Percentiles rank a stretch among this genome's conserved stretches.
Conservation (phyloP, 805 yeast species). For the Starmerella lactis-condensi region DNA sequence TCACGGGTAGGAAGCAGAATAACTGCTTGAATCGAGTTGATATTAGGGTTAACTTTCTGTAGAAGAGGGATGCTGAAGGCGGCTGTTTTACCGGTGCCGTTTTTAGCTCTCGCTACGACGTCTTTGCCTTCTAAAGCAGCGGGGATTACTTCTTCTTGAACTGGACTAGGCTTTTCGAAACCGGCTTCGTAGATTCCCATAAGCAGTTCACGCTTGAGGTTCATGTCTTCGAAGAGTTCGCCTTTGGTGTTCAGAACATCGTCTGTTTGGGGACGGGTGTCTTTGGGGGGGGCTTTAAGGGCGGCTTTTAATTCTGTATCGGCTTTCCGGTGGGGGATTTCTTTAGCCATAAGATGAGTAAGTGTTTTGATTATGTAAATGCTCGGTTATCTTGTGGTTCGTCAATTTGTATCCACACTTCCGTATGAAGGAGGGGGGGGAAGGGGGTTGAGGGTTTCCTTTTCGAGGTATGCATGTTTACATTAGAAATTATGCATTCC, state of each 20-base stretch:
- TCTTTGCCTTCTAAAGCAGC: slow-evolving; percentile 91
- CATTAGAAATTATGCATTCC: too few species aligned
- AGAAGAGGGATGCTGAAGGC: slow-evolving; percentile 88
- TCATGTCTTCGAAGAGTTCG: slow-evolving; percentile 76
- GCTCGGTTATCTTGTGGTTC: background rate
- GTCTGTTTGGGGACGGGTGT: slow-evolving; percentile 89
- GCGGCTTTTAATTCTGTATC: slow-evolving; percentile 47
- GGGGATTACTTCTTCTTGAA: slow-evolving; percentile 93
- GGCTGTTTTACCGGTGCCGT: slow-evolving; percentile 97
- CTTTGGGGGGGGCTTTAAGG: slow-evolving; percentile 63
- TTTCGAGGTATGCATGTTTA: too few species aligned
- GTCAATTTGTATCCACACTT: background rate
- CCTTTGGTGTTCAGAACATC: slow-evolving; percentile 89
- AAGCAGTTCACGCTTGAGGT: slow-evolving; percentile 73
- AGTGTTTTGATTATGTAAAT: background rate
- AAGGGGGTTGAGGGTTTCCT: too few species aligned
- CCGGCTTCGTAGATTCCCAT: slow-evolving; percentile 99
- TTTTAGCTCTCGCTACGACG: slow-evolving; percentile 90
- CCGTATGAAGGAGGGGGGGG: background rate
- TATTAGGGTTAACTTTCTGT: slow-evolving; percentile 70
- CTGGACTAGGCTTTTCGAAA: slow-evolving; percentile 93
- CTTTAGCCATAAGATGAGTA: slow-evolving; percentile 16
- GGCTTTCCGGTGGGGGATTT: slow-evolving; percentile 22
- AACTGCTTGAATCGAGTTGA: slow-evolving; percentile 72
- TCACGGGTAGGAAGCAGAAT: slow-evolving; percentile 96